Conservation (phyloP, 768 basidiomycete species). For the Boletales sp. region DNA sequence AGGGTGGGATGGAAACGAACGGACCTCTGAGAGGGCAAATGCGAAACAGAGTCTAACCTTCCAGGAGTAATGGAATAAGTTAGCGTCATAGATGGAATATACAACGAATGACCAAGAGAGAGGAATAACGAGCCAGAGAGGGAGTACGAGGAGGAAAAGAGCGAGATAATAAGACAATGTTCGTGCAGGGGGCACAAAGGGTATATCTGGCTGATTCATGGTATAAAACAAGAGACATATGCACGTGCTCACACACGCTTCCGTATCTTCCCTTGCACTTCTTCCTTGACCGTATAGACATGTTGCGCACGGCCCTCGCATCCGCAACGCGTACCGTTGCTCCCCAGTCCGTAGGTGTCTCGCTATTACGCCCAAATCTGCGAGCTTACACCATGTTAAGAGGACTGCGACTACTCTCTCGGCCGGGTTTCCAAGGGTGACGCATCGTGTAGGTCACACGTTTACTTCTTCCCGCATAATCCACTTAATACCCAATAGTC, state of each 20-base stretch:
- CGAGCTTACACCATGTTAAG: conserved; percentile 32
- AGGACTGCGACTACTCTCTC: conserved; percentile 74
- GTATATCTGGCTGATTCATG: conserved; percentile 33
- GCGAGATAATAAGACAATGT: conserved; percentile 55
- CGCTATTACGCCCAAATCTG: not conserved
- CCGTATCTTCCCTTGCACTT: conserved; percentile 34
- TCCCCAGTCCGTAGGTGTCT: conserved; percentile 47
- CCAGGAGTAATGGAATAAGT: conserved; percentile 41
- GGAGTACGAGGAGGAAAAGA: conserved; percentile 52
- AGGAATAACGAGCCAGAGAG: conserved; percentile 62
- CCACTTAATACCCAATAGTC: conserved; percentile 43
- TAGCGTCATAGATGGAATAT: conserved; percentile 43
- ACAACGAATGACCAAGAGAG: conserved; percentile 62
- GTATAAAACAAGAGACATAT: no score
- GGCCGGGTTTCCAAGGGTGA: conserved; percentile 73
- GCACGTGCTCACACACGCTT: conserved; percentile 12
- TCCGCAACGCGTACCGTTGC: conserved; percentile 52
- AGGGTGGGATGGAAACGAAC: conserved; percentile 6
- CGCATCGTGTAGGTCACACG: conserved; percentile 54
- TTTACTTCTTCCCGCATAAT: conserved; percentile 1
- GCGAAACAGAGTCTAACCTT: conserved; percentile 39
- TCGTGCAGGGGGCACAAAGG: conserved; percentile 36
- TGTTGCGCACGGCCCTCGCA: conserved; percentile 67
- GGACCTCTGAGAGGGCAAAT: conserved; percentile 58
- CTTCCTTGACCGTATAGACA: conserved; percentile 22